Conservation (phyloP, 768 basidiomycete genomes). For the Ramaria rubella region DNA sequence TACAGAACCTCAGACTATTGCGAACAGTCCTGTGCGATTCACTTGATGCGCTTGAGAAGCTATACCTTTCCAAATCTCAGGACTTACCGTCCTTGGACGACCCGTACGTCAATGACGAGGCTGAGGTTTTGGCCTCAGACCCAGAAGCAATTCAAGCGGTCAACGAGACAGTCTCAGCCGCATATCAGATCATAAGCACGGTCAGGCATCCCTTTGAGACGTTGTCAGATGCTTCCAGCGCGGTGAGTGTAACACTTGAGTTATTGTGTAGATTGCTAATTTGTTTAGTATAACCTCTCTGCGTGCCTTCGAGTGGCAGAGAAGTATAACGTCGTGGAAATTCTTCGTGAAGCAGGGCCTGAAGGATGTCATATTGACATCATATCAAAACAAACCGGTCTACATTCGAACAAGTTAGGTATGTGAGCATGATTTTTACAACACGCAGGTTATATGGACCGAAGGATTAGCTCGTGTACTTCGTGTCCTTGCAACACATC, state of each 20-base stretch:
- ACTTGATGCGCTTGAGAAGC: neutral
- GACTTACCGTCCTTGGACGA: neutral
- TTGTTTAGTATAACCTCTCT: slow-evolving; percentile 8
- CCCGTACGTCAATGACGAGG: neutral
- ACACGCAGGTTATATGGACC: neutral
- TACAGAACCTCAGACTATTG: neutral
- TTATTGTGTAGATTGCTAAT: neutral
- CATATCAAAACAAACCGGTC: slow-evolving; percentile 27
- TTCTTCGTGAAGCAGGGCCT: slow-evolving; percentile 14
- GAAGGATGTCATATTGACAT: slow-evolving; percentile 20
- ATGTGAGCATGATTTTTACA: slow-evolving; percentile 1
- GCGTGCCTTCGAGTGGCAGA: slow-evolving; percentile 9
- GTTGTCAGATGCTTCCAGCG: neutral
- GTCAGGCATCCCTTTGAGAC: neutral
- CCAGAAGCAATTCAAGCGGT: neutral
- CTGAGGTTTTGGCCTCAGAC: neutral
- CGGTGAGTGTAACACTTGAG: neutral
- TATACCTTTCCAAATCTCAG: neutral
- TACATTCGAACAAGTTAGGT: slow-evolving; percentile 32
- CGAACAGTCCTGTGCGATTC: neutral
- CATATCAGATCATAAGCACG: neutral
- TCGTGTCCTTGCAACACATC: slow-evolving; percentile 72
- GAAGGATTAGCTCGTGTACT: slow-evolving; percentile 53
- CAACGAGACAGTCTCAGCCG: neutral
- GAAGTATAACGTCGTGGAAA: slow-evolving; percentile 12